These are phyloP conservation scores for Boletus rex-veris DNA, from an alignment of 768 basidiomycete species.

Conservation along the genomic window DNA sequence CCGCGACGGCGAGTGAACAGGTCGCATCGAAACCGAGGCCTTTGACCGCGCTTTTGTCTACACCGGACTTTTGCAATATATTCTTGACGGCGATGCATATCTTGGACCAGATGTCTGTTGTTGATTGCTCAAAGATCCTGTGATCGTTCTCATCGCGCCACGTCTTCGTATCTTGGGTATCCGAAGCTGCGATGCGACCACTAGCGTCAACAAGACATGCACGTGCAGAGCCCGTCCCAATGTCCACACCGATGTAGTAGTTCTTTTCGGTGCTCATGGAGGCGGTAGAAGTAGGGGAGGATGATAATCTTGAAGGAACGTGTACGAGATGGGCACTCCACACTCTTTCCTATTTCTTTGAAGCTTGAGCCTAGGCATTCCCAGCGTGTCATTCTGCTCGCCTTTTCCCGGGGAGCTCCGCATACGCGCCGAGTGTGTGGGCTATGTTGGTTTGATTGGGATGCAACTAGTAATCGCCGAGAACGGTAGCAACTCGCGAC, in stretches of 20 bases:
- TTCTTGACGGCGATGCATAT: slow-evolving; percentile 60
- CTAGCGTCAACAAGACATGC: slow-evolving; percentile 71
- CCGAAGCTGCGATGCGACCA: slow-evolving; percentile 74
- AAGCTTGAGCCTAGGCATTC: background rate
- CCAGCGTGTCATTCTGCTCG: background rate
- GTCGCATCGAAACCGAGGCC: slow-evolving; percentile 96
- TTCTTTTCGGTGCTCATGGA: slow-evolving; percentile 35
- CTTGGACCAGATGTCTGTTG: slow-evolving; percentile 78
- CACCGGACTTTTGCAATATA: slow-evolving; percentile 55
- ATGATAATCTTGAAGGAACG: background rate
- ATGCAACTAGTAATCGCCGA: background rate
- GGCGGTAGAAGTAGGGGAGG: background rate
- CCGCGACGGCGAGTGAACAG: slow-evolving; percentile 88
- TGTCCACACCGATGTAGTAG: slow-evolving; percentile 75
- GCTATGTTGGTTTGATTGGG: background rate
- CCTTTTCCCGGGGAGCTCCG: slow-evolving; percentile 5
- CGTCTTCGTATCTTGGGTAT: slow-evolving; percentile 78
- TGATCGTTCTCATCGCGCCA: slow-evolving; percentile 83
- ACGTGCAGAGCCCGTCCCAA: slow-evolving; percentile 92
- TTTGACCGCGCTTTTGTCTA: slow-evolving; percentile 62
- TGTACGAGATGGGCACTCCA: slow-evolving; percentile 12
- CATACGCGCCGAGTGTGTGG: background rate
- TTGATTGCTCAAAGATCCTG: slow-evolving; percentile 96
- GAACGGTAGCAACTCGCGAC: background rate
- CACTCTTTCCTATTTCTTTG: background rate